Evolutionary conservation across 2,329 filamentous ascomycete genomes (phyloP), one percentile per base, ranked within the genome.

Genomic region (Sphaerulina musiva): DNA sequence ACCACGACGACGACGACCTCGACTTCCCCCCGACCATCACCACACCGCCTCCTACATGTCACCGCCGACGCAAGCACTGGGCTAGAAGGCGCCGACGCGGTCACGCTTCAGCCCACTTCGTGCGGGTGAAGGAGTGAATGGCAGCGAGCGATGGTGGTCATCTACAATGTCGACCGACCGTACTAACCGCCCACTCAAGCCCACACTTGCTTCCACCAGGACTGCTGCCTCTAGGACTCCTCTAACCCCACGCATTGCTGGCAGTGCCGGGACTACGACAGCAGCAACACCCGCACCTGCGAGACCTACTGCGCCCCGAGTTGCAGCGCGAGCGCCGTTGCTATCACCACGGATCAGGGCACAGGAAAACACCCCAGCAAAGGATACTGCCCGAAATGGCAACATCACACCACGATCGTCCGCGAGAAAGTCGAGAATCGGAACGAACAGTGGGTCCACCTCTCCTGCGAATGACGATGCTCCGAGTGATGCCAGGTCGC

Each of bases 341-440:
- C 43, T 60, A 20, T 60, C 64, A 32, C 61, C 65, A 12, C 51
- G 63, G 41, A 44, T 59, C 23, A 59, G 60, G 46, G 46, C 55
- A 23, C 61, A 61, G 39, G 58, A 77, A 4, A n/a, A 4, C 43
- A 78, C 79, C 43, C 76, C 82, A 48, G 52, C 51, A 26, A 81
- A 81, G 62, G 72, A 89, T 40, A 81, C 70, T 70, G 79, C 89
- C 43, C 82, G 71, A 14, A 43, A 34, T 70, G 79, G 73, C 68
- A 90, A 88, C 68, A 75, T 90, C 67, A 95, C 90, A 3, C 88
- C 89, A 48, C 82, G 90, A 60, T 89, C 89, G 7, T 86, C 85
- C 7, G 77, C 83, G 46, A 80, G 90, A 58, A 88, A 83, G 68
- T 83, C 76, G 62, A 83, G 89, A 61, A 80, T 84, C 54, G 83